These are phyloP conservation scores for Diaporthe sp. DNA, from an alignment of 2,329 filamentous ascomycete species.

Conservation along the genomic window DNA sequence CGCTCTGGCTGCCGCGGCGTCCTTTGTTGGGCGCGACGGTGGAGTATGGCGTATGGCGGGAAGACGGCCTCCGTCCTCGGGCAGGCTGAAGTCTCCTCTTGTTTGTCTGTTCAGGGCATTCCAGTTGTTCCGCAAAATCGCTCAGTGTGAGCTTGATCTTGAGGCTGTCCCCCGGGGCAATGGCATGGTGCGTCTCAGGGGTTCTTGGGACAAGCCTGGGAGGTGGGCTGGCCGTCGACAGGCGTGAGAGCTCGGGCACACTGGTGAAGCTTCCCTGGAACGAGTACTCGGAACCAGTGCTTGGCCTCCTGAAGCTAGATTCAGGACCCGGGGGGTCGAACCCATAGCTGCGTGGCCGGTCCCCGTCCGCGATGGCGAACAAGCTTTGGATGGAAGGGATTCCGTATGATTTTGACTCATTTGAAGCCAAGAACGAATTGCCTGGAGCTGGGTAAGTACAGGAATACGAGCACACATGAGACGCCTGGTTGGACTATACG, in stretches of 20 bases:
- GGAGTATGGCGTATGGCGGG: slow-evolving; percentile 28
- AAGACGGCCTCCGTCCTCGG: slow-evolving; percentile 23
- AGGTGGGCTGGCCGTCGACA: slow-evolving; percentile 31
- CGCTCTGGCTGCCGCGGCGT: background rate
- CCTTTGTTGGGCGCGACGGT: background rate
- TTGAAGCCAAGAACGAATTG: background rate
- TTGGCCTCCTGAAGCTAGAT: slow-evolving; percentile 28
- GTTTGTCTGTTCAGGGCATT: background rate
- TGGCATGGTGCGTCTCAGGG: slow-evolving; percentile 18
- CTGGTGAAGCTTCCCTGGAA: slow-evolving; percentile 35
- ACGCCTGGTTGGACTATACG: background rate
- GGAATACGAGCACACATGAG: background rate
- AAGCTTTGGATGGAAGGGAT: slow-evolving; percentile 35
- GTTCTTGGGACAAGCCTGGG: slow-evolving; percentile 19
- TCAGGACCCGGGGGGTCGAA: background rate
- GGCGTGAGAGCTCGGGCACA: slow-evolving; percentile 27
- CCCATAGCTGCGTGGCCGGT: slow-evolving; percentile 1
- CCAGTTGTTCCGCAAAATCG: background rate
- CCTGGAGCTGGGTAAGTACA: slow-evolving; percentile 24
- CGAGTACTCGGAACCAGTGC: slow-evolving; percentile 26
- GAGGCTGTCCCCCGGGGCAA: background rate
- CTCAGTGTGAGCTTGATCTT: background rate
- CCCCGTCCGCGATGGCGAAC: slow-evolving; percentile 32
- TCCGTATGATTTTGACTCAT: background rate
- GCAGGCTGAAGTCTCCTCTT: background rate